phyloP scores from a whole-genome alignment of 257 asterid species.

The Solanum megistacrolobum region DNA sequence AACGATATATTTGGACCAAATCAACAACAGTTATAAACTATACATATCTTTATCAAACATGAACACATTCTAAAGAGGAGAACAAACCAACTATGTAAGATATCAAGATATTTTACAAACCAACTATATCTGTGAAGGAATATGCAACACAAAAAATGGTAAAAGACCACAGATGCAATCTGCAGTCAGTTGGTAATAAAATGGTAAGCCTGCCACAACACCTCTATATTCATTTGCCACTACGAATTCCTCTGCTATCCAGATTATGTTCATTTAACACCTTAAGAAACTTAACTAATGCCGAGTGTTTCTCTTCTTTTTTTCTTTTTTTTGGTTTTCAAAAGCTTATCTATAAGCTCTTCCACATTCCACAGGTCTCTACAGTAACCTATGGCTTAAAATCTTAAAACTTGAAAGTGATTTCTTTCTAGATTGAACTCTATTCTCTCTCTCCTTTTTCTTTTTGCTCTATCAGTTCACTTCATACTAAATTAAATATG shows the following conservation, averaged over 20 bases:
- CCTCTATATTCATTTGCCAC: not conserved
- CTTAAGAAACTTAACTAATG: not conserved
- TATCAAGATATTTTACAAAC: not conserved
- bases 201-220: not conserved
- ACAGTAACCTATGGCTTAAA: not conserved
- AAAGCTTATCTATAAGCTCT: not conserved
- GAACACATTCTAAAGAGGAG: not conserved
- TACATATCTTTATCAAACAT: not conserved
- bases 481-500: not conserved
- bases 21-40: not conserved
- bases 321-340: not conserved
- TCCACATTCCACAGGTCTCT: not conserved
- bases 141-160: not conserved
- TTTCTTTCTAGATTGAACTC: not conserved
- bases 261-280: not conserved
- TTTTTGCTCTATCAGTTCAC: not conserved
- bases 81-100: not conserved
- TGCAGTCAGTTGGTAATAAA: not conserved
- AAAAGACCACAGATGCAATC: not conserved
- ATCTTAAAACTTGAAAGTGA: not conserved
- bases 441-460: not conserved
- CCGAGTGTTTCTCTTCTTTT: not conserved
- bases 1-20: constrained; percentile 16
- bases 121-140: not conserved
- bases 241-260: not conserved